Evolutionary conservation across 148 eudicot species (phyloP).

Genomic region (Vaccinium darrowii): DNA sequence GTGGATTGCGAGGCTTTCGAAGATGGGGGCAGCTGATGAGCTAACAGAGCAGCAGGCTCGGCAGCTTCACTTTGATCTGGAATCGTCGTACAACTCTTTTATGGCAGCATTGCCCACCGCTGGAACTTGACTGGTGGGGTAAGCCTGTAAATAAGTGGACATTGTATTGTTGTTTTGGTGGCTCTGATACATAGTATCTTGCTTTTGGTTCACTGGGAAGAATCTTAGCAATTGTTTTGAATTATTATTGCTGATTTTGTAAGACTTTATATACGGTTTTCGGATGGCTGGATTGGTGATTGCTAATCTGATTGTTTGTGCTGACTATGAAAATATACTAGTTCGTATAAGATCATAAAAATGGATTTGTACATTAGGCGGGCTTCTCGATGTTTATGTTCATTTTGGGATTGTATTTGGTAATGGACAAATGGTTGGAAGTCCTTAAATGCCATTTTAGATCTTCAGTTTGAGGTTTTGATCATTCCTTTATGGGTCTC

Average conservation of each 20-base stretch:
- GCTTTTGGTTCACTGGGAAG: conserved; percentile 12
- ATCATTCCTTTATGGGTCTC: not conserved
- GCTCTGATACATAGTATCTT: conserved; percentile 10
- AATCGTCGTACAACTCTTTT: conserved; percentile 90
- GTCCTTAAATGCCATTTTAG: not conserved
- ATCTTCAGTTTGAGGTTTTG: conserved; percentile 2
- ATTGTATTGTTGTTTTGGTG: conserved; percentile 9
- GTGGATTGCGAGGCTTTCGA: conserved; percentile 69
- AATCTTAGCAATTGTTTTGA: conserved; percentile 1
- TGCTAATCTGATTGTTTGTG: conserved; percentile 1
- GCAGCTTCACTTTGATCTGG: conserved; percentile 90
- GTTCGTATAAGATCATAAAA: not conserved
- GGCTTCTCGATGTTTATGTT: not conserved
- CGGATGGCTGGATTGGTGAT: conserved; percentile 14
- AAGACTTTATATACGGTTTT: not conserved
- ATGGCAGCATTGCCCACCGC: conserved; percentile 81
- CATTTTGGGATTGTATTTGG: not conserved
- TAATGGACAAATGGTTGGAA: not conserved
- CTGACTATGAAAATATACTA: not conserved
- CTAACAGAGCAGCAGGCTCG: conserved; percentile 79
- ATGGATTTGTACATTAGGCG: not conserved
- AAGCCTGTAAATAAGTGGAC: conserved; percentile 42
- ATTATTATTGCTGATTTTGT: conserved; percentile 14
- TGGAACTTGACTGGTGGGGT: conserved; percentile 48
- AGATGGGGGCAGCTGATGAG: conserved; percentile 93